Conservation (phyloP, 495 filamentous ascomycete species). For the Astrothelium subdiscretum region DNA sequence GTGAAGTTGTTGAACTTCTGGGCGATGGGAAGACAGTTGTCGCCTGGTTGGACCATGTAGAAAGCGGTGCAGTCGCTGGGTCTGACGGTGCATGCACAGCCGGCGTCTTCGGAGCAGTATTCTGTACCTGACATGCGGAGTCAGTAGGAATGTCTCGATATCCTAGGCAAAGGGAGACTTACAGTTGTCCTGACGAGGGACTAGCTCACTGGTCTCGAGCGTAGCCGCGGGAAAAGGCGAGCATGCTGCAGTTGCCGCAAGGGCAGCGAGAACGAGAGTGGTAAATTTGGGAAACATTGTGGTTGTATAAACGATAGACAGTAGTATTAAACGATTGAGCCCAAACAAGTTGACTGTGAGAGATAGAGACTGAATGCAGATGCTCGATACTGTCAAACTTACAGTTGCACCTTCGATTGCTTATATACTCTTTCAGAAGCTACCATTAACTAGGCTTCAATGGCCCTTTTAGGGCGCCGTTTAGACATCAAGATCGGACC, state of each 20-base stretch:
- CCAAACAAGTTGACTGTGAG: neutral
- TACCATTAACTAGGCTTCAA: neutral
- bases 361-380: neutral
- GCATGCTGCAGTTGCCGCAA: neutral
- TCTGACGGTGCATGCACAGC: neutral
- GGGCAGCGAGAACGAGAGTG: neutral
- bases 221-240: neutral
- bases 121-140: neutral
- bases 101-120: neutral
- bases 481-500: neutral
- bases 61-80: neutral
- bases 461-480: neutral
- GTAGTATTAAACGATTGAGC: neutral
- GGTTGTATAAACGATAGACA: neutral
- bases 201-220: neutral
- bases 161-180: neutral
- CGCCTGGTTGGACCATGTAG: neutral
- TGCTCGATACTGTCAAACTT: neutral
- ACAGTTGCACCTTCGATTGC: neutral
- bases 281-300: neutral
- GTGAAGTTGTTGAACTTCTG: conserved; percentile 1
- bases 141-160: neutral
- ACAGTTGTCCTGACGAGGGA: neutral
- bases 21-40: neutral
- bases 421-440: neutral